Conservation (phyloP, 306 rosid species). For the Astragalus glycyphyllos region DNA sequence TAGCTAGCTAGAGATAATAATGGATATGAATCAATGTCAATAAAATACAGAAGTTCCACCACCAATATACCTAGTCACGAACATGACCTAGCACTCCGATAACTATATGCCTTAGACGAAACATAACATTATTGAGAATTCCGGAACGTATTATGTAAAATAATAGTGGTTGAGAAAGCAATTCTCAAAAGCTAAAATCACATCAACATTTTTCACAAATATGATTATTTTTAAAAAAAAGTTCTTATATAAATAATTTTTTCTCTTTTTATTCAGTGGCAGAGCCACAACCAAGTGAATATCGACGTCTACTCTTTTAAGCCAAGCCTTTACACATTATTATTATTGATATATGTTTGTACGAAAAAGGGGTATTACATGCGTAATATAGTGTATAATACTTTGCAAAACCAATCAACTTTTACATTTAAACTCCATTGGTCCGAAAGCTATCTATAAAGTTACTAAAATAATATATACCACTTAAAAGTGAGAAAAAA, state of each 20-base stretch:
- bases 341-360: background rate
- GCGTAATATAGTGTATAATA: slow-evolving; percentile 15
- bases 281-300: slow-evolving; percentile 30
- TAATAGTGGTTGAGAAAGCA: slow-evolving; percentile 4
- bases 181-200: slow-evolving; percentile 31
- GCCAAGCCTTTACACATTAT: slow-evolving; percentile 27
- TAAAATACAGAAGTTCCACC: background rate
- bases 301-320: slow-evolving; percentile 30
- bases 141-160: background rate
- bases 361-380: no score
- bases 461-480: slow-evolving; percentile 16
- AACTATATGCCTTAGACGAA: slow-evolving; percentile 7
- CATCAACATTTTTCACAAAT: slow-evolving; percentile 13
- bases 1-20: slow-evolving; percentile 36
- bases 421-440: slow-evolving; percentile 32
- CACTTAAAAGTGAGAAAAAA: background rate
- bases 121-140: slow-evolving; percentile 29
- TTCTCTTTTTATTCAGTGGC: slow-evolving; percentile 34
- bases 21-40: background rate
- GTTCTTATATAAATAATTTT: background rate
- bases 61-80: slow-evolving; percentile 39
- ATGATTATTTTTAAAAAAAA: slow-evolving; percentile 1
- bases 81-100: slow-evolving; percentile 26
- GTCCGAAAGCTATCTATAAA: slow-evolving; percentile 26
- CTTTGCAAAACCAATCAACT: background rate